Conservation (phyloP, 306 rosid species). For the Quercus engelmannii region DNA sequence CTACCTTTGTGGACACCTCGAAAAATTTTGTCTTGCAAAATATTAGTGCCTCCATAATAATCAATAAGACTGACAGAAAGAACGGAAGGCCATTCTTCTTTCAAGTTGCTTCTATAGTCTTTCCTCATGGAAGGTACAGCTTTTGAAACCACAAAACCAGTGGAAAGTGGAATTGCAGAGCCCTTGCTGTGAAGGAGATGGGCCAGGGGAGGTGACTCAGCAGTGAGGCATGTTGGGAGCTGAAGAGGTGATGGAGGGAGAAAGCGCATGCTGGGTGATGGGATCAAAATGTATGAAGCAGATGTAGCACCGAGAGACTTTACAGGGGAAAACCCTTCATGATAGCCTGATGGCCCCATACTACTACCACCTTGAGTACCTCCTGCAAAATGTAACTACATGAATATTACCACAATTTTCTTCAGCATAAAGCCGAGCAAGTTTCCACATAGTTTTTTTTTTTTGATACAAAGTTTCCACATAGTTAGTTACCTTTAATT, state of each 20-base stretch:
- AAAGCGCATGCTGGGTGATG: slow-evolving; percentile 95
- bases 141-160: slow-evolving; percentile 90
- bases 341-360: slow-evolving; percentile 43
- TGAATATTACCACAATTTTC: neutral
- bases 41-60: slow-evolving; percentile 74
- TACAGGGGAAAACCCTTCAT: slow-evolving; percentile 96
- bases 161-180: slow-evolving; percentile 85
- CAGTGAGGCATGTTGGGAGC: slow-evolving; percentile 96
- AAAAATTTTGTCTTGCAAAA: slow-evolving; percentile 59
- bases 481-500: neutral
- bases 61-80: slow-evolving; percentile 88
- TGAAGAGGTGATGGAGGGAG: slow-evolving; percentile 89
- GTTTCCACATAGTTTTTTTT: neutral
- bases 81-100: slow-evolving; percentile 94
- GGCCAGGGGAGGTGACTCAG: slow-evolving; percentile 97
- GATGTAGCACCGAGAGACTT: slow-evolving; percentile 90
- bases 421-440: neutral
- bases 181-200: slow-evolving; percentile 99
- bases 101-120: slow-evolving; percentile 65
- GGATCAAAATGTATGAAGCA: slow-evolving; percentile 79
- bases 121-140: slow-evolving; percentile 89
- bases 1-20: slow-evolving; percentile 66
- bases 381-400: slow-evolving; percentile 24
- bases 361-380: slow-evolving; percentile 49
- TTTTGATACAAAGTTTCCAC: neutral